Percentiles rank a stretch among this genome's conserved stretches.
Conservation (phyloP, 2,329 filamentous ascomycete species). For the Westerdykella sp. region DNA sequence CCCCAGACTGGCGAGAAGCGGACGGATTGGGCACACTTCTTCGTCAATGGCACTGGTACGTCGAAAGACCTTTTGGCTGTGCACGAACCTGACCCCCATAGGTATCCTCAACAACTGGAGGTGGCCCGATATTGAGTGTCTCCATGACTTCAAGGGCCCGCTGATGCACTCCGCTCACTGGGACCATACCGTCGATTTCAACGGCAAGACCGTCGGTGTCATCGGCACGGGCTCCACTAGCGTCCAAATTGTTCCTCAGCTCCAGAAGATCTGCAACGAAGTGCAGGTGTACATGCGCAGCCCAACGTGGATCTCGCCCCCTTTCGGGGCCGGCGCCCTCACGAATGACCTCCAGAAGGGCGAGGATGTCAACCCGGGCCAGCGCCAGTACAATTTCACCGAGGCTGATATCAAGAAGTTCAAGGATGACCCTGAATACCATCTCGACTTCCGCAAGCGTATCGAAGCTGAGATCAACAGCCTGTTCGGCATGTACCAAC, state of each 20-base stretch:
- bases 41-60: slow-evolving; percentile 42
- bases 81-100: slow-evolving; percentile 44
- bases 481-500: slow-evolving; percentile 49
- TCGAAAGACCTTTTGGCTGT: slow-evolving; percentile 48
- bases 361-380: slow-evolving; percentile 36
- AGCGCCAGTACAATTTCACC: slow-evolving; percentile 41
- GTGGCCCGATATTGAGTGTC: slow-evolving; percentile 40
- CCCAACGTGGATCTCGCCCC: slow-evolving; percentile 38
- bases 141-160: slow-evolving; percentile 40
- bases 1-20: slow-evolving; percentile 27
- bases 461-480: slow-evolving; percentile 48
- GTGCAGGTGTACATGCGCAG: slow-evolving; percentile 35
- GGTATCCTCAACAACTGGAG: slow-evolving; percentile 43
- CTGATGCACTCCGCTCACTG: slow-evolving; percentile 41
- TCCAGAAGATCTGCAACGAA: slow-evolving; percentile 35
- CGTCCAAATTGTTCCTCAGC: slow-evolving; percentile 33
- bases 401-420: slow-evolving; percentile 54
- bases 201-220: slow-evolving; percentile 25
- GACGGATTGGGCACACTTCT: slow-evolving; percentile 35
- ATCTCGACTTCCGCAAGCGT: slow-evolving; percentile 46
- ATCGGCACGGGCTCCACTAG: slow-evolving; percentile 32
- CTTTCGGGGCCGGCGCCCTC: slow-evolving; percentile 33
- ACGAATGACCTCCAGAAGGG: slow-evolving; percentile 29
- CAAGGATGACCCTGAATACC: slow-evolving; percentile 49
- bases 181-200: slow-evolving; percentile 36